A percentile compares a stretch with the other conserved stretches of the same genome.
These are phyloP conservation scores for Nannizziopsis arthrosporioides DNA, from an alignment of 2,329 filamentous ascomycete genomes.

Conservation along the genomic window DNA sequence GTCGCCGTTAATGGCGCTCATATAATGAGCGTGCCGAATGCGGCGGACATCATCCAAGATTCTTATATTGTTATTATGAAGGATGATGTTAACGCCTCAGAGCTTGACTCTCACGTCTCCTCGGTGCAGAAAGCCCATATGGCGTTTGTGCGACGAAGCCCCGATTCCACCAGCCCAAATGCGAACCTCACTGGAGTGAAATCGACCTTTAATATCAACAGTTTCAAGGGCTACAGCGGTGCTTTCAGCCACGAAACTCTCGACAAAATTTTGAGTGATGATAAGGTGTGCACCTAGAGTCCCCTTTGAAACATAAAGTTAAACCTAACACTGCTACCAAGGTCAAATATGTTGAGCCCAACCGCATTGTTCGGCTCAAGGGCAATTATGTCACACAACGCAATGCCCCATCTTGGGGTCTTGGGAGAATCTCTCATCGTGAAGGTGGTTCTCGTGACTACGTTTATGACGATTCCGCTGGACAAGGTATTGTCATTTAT, in stretches of 20 bases:
- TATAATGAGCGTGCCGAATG: conserved; percentile 8
- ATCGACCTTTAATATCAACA: conserved; percentile 10
- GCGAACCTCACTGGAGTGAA: conserved; percentile 6
- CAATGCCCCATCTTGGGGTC: conserved; percentile 25
- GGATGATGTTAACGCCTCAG: conserved; percentile 11
- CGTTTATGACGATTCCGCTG: conserved; percentile 28
- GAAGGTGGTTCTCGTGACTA: conserved; percentile 21
- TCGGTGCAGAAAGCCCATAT: conserved; percentile 8
- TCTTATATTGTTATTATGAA: conserved; percentile 16
- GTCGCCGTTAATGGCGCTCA: conserved; percentile 11
- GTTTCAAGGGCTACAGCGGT: conserved; percentile 12
- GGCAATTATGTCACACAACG: conserved; percentile 15
- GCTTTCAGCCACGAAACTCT: conserved; percentile 13
- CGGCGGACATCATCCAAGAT: conserved; percentile 11
- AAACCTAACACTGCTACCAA: conserved; percentile 3
- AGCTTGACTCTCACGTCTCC: conserved; percentile 12
- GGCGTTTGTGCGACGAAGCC: conserved; percentile 3
- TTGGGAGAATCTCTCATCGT: conserved; percentile 26
- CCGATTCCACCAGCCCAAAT: no score
- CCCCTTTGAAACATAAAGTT: not conserved
- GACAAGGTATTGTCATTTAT: conserved; percentile 28
- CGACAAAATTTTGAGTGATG: conserved; percentile 10
- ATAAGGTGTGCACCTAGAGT: conserved; percentile 2
- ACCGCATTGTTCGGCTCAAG: conserved; percentile 10
- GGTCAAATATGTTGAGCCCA: conserved; percentile 15